Evolutionary conservation across 306 rosid genomes (phyloP).

Genomic region (Rosa chinensis): DNA sequence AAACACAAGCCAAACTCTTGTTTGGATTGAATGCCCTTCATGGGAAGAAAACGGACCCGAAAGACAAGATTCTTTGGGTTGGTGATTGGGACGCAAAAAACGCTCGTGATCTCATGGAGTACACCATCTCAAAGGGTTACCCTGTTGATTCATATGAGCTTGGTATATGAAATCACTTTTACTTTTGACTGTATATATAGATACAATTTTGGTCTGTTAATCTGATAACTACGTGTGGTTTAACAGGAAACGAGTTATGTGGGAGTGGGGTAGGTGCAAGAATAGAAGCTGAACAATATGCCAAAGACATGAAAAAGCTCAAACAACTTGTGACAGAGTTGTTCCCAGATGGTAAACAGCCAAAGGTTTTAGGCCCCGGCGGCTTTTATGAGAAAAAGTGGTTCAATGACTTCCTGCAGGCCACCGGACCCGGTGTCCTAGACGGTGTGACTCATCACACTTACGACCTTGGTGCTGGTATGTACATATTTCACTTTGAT

Average conservation of each 20-base stretch:
- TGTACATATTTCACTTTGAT: neutral
- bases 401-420: slow-evolving; percentile 50
- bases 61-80: slow-evolving; percentile 30
- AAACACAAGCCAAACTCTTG: slow-evolving; percentile 46
- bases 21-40: slow-evolving; percentile 58
- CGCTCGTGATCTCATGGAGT: slow-evolving; percentile 50
- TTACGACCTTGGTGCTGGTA: slow-evolving; percentile 75
- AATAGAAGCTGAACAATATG: slow-evolving; percentile 49
- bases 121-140: slow-evolving; percentile 58
- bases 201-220: neutral
- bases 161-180: neutral
- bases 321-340: slow-evolving; percentile 31
- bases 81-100: slow-evolving; percentile 57
- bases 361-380: slow-evolving; percentile 62
- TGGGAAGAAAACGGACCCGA: slow-evolving; percentile 38
- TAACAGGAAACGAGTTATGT: slow-evolving; percentile 58
- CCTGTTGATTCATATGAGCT: slow-evolving; percentile 56
- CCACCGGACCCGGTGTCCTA: slow-evolving; percentile 43
- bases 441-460: slow-evolving; percentile 65
- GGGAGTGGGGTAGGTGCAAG: slow-evolving; percentile 47
- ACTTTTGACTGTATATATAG: neutral
- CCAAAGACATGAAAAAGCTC: slow-evolving; percentile 45
- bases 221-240: neutral
- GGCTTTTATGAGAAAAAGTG: slow-evolving; percentile 58
- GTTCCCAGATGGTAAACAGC: slow-evolving; percentile 45